These are phyloP conservation scores for Mortierella sp. DNA, from an alignment of 371 early-diverging fungal genomes.

Conservation along the genomic window DNA sequence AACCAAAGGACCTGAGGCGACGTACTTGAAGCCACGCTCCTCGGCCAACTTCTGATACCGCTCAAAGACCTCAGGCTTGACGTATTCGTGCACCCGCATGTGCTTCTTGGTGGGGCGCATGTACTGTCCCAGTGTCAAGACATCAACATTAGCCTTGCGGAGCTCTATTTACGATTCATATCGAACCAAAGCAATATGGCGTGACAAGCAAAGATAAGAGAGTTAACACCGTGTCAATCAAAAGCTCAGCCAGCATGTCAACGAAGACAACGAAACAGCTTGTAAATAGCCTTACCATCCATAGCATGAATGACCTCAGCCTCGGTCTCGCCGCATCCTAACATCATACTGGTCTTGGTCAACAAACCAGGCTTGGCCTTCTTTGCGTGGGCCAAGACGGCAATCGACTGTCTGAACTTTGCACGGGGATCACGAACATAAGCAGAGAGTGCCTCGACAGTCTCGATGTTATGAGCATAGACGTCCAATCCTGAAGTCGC, in stretches of 20 bases:
- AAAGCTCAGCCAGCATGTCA: neutral
- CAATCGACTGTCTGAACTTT: conserved; percentile 91
- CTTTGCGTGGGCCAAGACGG: conserved; percentile 92
- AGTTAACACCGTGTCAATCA: neutral
- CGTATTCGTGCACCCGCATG: conserved; percentile 97
- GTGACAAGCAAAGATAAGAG: conserved; percentile 3
- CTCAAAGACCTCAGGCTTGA: conserved; percentile 94
- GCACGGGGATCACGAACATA: conserved; percentile 97
- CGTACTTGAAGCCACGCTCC: conserved; percentile 94
- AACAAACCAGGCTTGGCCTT: conserved; percentile 80
- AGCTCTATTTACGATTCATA: conserved; percentile 65
- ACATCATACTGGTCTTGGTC: conserved; percentile 98
- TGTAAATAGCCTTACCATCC: conserved; percentile 64
- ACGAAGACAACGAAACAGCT: neutral
- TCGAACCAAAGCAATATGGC: conserved; percentile 3
- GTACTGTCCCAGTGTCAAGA: conserved; percentile 98
- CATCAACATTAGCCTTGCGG: conserved; percentile 90
- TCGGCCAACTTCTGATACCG: conserved; percentile 90
- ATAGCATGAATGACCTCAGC: conserved; percentile 92
- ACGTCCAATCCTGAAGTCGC: conserved; percentile 95
- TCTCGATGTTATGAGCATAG: conserved; percentile 98
- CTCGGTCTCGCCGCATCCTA: conserved; percentile 97
- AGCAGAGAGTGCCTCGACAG: conserved; percentile 92
- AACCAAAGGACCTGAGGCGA: conserved; percentile 96
- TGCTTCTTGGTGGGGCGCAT: conserved; percentile 99